Percentiles rank a stretch among this genome's conserved stretches.
These are phyloP conservation scores for Cytospora chrysosperma DNA, from an alignment of 2,329 filamentous ascomycete species.

Conservation along the genomic window DNA sequence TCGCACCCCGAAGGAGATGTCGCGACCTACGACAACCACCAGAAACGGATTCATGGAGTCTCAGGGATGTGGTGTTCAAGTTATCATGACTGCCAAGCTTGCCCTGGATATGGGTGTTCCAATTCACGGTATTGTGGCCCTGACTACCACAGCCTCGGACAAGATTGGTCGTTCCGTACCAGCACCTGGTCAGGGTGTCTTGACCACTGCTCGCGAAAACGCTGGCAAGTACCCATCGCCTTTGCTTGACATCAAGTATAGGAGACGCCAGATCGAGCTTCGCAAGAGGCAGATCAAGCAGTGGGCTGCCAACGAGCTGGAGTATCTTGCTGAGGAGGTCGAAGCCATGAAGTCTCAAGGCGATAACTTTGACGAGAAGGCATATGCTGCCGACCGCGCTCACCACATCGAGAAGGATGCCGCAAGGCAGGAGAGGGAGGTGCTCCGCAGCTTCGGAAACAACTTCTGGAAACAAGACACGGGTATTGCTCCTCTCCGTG, in stretches of 20 bases:
- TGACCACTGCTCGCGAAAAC: constrained; percentile 91
- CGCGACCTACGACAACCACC: constrained; percentile 92
- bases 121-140: constrained; percentile 89
- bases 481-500: constrained; percentile 90
- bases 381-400: constrained; percentile 83
- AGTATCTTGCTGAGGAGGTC: constrained; percentile 91
- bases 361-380: constrained; percentile 72
- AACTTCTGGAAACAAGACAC: constrained; percentile 98
- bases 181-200: constrained; percentile 92
- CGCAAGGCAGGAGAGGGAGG: constrained; percentile 86
- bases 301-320: constrained; percentile 92
- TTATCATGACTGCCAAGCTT: constrained; percentile 96
- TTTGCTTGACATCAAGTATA: constrained; percentile 95
- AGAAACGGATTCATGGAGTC: constrained; percentile 99
- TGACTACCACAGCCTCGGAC: constrained; percentile 95
- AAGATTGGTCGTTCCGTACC: constrained; percentile 98
- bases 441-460: constrained; percentile 90
- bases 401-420: constrained; percentile 87
- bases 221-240: constrained; percentile 92
- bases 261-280: constrained; percentile 89
- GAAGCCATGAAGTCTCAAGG: constrained; percentile 84
- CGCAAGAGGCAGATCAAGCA: constrained; percentile 92
- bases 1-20: constrained; percentile 96
- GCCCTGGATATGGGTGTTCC: constrained; percentile 98
- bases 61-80: constrained; percentile 95